Evolutionary conservation across 495 filamentous ascomycete species (phyloP), one percentile per base, ranked within the genome.

Genomic region (Podospora pseudopauciseta): DNA sequence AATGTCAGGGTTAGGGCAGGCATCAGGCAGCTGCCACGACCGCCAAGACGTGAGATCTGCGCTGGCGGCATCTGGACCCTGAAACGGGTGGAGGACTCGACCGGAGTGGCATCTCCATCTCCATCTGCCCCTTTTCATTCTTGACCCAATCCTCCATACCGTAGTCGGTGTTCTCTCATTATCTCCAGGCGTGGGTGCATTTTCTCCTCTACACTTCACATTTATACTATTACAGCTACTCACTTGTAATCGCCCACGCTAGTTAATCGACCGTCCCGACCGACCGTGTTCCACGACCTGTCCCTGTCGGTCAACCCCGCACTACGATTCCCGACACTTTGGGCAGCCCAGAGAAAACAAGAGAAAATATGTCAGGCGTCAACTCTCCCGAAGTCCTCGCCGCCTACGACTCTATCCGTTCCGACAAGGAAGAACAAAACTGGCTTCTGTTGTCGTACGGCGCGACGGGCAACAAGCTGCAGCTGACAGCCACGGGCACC

Each of bases 361-460:
- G 23, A 23, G 23, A 30, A 32, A 30, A 61, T 32, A 84, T 84
- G 82, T 84, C 82, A 62, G 79, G 79, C 67, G 63, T 74, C 72
- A 78, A 82, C 73, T 65, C 78, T 70, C 81, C 80, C 74, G 81
- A 83, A 16, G 78, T 84, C 72, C 73, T 77, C 53, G 75, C 79
- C 23, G 82, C 82, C 53, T 84, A 84, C 79, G 80, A 83, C 26
- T 78, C 78, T 11, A 81, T 84, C 27, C 84, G 86, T 34, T 84
- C 82, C 60, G 85, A 88, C 80, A 85, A 85, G 68, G 80, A 85
- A 62, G 75, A 77, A 19, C 82, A 79, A 49, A 88, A 86, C 74
- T 88, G 85, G 85, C 78, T 88, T 19, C 78, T 88, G 20, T 79
- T 88, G 67, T 83, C 81, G 65, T 84, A 87, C 72, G 79, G 81